A percentile compares a stretch with the other conserved stretches of the same genome.
Conservation (phyloP, 495 filamentous ascomycete species). For the Penicillium lividum region DNA sequence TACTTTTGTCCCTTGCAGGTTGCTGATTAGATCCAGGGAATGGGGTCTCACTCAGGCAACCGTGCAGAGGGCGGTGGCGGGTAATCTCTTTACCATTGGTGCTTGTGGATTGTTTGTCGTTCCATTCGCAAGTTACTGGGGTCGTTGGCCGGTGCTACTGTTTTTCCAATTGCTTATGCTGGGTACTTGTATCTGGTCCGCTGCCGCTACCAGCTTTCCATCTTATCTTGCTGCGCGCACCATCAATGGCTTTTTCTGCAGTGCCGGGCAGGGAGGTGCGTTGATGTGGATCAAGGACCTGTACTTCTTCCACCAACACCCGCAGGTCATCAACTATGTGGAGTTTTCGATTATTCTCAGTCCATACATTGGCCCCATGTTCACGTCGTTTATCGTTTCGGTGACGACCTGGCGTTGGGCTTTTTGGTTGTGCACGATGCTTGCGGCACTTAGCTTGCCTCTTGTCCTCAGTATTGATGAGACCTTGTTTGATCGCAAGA, state of each 20-base stretch:
- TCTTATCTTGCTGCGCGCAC: conserved; percentile 15
- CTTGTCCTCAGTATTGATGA: conserved; percentile 10
- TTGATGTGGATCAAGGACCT: conserved; percentile 15
- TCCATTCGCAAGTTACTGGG: conserved; percentile 18
- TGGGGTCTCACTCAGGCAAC: conserved; percentile 16
- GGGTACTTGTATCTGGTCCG: conserved; percentile 17
- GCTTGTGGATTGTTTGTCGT: conserved; percentile 19
- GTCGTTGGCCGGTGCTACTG: conserved; percentile 17
- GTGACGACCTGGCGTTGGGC: conserved; percentile 14
- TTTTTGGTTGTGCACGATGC: conserved; percentile 11
- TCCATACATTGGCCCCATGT: conserved; percentile 12
- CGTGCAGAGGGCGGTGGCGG: conserved; percentile 17
- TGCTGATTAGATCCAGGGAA: conserved; percentile 7
- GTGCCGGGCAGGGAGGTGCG: conserved; percentile 12
- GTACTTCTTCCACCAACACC: conserved; percentile 14
- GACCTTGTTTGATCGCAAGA: conserved; percentile 11
- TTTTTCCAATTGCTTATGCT: conserved; percentile 14
- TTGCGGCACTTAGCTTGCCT: conserved; percentile 4
- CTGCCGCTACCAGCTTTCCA: conserved; percentile 19
- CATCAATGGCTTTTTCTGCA: conserved; percentile 17
- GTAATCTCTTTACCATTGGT: conserved; percentile 21
- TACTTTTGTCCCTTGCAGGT: neutral
- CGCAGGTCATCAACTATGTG: conserved; percentile 16
- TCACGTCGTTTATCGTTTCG: conserved; percentile 12
- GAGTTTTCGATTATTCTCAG: conserved; percentile 15